phyloP scores from a whole-genome alignment of 768 basidiomycete genomes.

The Chalciporus piperatus region DNA sequence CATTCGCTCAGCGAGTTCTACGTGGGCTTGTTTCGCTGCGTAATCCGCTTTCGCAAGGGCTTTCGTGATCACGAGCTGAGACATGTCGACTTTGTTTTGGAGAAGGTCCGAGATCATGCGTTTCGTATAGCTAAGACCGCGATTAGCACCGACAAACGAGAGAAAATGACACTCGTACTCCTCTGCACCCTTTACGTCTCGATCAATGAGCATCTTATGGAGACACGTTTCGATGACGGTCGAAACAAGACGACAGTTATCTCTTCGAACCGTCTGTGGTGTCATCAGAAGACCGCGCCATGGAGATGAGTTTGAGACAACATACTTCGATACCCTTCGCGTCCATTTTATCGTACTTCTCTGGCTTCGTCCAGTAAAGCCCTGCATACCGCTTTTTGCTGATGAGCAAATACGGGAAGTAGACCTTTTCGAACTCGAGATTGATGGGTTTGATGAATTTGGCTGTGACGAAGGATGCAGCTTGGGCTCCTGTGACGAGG shows the following conservation, averaged over 20 bases:
- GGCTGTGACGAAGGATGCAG: constrained; percentile 84
- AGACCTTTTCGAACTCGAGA: constrained; percentile 98
- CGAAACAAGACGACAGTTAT: constrained; percentile 97
- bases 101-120: constrained; percentile 90
- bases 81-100: constrained; percentile 98
- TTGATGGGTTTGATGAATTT: constrained; percentile 97
- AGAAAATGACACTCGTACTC: constrained; percentile 51
- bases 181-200: constrained; percentile 91
- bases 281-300: not conserved
- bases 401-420: constrained; percentile 96
- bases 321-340: constrained; percentile 96
- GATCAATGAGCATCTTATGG: constrained; percentile 95
- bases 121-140: constrained; percentile 76
- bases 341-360: constrained; percentile 99
- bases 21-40: constrained; percentile 92
- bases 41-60: constrained; percentile 94
- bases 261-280: constrained; percentile 88
- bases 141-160: constrained; percentile 15
- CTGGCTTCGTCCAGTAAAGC: constrained; percentile 92
- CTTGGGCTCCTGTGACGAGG: constrained; percentile 68
- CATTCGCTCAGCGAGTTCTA: constrained; percentile 95
- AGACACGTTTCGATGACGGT: constrained; percentile 98
- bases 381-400: constrained; percentile 99
- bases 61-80: constrained; percentile 98
- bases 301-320: not conserved